Percentiles rank a stretch among this genome's conserved stretches.
Evolutionary conservation across 208 protist genomes (phyloP).

Genomic region (Wallacemonas rigidus): DNA sequence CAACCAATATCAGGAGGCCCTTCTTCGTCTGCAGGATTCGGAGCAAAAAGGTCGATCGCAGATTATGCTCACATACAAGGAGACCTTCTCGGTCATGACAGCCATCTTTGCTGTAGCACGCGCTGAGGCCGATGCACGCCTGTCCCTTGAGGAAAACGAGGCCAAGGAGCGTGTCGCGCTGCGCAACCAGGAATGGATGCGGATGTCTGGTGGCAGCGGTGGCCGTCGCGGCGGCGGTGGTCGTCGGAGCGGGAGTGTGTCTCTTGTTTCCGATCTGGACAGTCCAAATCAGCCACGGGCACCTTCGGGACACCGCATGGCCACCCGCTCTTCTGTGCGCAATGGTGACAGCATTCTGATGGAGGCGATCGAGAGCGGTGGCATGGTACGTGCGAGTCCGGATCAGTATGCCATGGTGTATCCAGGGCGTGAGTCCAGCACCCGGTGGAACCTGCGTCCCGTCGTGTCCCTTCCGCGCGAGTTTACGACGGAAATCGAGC

Average conservation of each 20-base stretch:
- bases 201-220: conserved; percentile 13
- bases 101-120: conserved; percentile 36
- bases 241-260: conserved; percentile 54
- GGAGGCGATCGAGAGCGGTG: conserved; percentile 27
- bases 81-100: conserved; percentile 52
- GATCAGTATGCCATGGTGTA: conserved; percentile 83
- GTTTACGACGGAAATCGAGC: conserved; percentile 54
- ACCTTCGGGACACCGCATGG: neutral
- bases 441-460: conserved; percentile 70
- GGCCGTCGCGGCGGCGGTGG: conserved; percentile 4
- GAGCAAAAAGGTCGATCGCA: conserved; percentile 60
- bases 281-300: neutral
- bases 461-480: conserved; percentile 81
- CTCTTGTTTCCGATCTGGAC: conserved; percentile 35
- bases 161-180: conserved; percentile 32
- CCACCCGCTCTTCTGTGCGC: conserved; percentile 38
- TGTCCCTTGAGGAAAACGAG: conserved; percentile 41
- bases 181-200: conserved; percentile 33
- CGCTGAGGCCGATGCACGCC: conserved; percentile 36
- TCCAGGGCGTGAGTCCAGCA: conserved; percentile 67
- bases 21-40: conserved; percentile 45
- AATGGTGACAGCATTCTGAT: conserved; percentile 51
- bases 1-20: conserved; percentile 29
- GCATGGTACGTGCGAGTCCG: conserved; percentile 61
- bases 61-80: conserved; percentile 63